phyloP scores from a whole-genome alignment of 768 basidiomycete species.

The Galerina marginata region DNA sequence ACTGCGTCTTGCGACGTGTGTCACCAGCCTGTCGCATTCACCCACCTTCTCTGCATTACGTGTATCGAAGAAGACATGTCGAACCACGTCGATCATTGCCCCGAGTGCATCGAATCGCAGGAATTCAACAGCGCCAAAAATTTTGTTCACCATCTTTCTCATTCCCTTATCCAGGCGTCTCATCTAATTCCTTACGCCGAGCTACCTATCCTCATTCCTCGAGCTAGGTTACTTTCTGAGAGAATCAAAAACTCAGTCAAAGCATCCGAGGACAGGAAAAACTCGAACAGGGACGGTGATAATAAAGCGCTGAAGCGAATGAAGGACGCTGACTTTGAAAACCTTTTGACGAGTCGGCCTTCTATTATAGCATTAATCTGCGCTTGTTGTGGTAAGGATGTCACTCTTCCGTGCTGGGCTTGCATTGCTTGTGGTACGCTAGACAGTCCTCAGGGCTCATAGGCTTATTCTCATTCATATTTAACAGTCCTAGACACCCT shows the following conservation, averaged over 20 bases:
- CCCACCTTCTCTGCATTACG: conserved; percentile 10
- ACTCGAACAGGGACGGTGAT: background rate
- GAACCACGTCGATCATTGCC: conserved; percentile 5
- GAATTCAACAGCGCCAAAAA: background rate
- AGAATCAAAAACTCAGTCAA: conserved; percentile 6
- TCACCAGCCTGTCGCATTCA: background rate
- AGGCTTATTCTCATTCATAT: no score
- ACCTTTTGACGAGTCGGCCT: background rate
- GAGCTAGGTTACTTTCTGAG: background rate
- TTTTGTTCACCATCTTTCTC: conserved; percentile 6
- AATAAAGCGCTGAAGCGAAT: background rate
- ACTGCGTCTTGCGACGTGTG: conserved; percentile 3
- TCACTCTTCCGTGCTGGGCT: conserved; percentile 10
- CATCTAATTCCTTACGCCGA: background rate
- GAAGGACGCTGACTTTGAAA: background rate
- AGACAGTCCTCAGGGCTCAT: no score
- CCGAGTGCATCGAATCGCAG: conserved; percentile 1
- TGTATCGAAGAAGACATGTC: conserved; percentile 9
- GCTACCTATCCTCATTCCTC: background rate
- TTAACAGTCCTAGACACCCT: no score
- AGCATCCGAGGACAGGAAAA: background rate
- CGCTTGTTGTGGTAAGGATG: conserved; percentile 4
- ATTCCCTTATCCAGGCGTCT: background rate
- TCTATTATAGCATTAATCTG: conserved; percentile 1
- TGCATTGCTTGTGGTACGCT: conserved; percentile 8